Evolutionary conservation across 2,329 filamentous ascomycete species (phyloP), one percentile per base, ranked within the genome.

Genomic region (Trichoderma asperellum): DNA sequence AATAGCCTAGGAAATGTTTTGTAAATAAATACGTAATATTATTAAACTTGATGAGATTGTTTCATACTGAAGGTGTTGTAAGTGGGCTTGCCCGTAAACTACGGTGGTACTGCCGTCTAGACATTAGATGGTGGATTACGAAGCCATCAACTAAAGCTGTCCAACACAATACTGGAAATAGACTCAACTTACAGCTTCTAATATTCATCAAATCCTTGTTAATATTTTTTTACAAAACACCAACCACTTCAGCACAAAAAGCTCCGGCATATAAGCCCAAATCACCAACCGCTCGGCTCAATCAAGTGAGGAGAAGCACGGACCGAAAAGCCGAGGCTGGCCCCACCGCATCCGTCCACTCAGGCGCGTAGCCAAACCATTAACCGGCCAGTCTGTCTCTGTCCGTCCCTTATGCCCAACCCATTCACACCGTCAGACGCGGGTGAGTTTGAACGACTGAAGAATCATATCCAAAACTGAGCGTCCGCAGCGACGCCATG

Each of bases 271-370:
- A 18, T 37, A 58, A 40, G 10, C 18, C 24, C 24, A 24, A 24
- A 24, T 24, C 24, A 24, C 24, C 24, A 37, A 24, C 2, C 29
- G 59, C 40, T 61, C 59, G 32, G 59, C 40, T 21, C 37, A 47
- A 21, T 14, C n/a, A 60, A 63, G 24, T 29, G 60, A 63, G 47
- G 60, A 55, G 43, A 40, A 8, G 32, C 60, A 60, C 35, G 57
- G 57, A 37, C 55, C 29, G 24, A 43, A 62, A n/a, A 62, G 61
- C 61, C 61, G 61, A 64, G 61, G 61, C 61, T 64, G 61, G 49
- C 61, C 61, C 55, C 61, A 56, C 61, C 6, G 8, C 10, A 14
- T 4, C 32, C 5, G 18, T 12, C 24, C 21, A 34, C 29, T 49
- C 47, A 24, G 47, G 60, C 60, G 60, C 60, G 60, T 55, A 32